Base-by-base conservation (phyloP, 2,329 filamentous ascomycete species). In the Talaromyces sp. region DNA sequence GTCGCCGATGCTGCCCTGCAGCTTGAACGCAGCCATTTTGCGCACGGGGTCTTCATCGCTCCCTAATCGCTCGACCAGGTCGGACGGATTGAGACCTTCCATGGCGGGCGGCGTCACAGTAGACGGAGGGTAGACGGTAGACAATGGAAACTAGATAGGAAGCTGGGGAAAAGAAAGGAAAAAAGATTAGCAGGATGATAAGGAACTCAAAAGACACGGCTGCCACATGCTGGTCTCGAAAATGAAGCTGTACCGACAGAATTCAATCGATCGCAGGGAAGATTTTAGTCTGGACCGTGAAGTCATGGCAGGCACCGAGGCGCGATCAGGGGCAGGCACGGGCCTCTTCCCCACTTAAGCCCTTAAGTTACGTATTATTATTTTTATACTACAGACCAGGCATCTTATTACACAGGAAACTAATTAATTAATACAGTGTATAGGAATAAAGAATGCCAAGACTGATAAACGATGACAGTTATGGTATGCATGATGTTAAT, bases 1-100 rank as follows among this genome's bases (percentile, higher is more conserved):
- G 77, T 99, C 95, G 73, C 93, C 93, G 76, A 99, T 96, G 64
- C 91, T 92, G 65, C 86, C 89, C 77, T 99, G 95, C 66, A 99
- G 86, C 80, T 97, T 97, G 84, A 99, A 99, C 63, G 96, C 95
- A 63, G 95, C 95, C 91, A 98, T 97, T 77, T 99, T 99, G 71
- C 93, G 91, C 67, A 91, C 88, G 60, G 91, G 93, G 81, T 99
- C 95, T 77, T 96, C 84, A 60, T 85, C 82, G 66, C 83, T 84
- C 51, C 81, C 79, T 61, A 88, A 77, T 57, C 84, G 81, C 64
- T 81, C 79, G 62, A 87, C 82, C 65, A 87, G 76, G 66, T 86
- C 83, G 54, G 81, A 75, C 63, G 86, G 77, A 69, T 82, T 82
- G 69, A 81, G 74, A 69, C 75, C 81, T 61, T 84, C 82, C 82